Percentiles rank a stretch among this genome's conserved stretches.
phyloP scores from a whole-genome alignment of 768 basidiomycete genomes.

The Crucibulum laeve region DNA sequence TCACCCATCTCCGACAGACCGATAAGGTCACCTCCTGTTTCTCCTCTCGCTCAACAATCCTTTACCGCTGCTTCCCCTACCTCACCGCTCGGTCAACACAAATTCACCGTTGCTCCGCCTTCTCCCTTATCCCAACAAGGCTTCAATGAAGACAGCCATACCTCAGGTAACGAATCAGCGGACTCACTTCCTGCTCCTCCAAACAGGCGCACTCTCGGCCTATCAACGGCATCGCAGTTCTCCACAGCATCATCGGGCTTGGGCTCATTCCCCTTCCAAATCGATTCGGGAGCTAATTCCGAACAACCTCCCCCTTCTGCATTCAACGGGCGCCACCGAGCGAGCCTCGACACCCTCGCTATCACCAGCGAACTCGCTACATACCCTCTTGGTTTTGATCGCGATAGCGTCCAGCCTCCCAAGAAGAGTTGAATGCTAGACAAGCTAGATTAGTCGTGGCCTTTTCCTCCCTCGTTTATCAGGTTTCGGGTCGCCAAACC shows the following conservation, averaged over 20 bases:
- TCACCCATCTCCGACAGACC: slow-evolving; percentile 85
- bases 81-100: slow-evolving; percentile 57
- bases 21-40: slow-evolving; percentile 68
- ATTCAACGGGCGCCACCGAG: slow-evolving; percentile 53
- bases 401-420: slow-evolving; percentile 32
- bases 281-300: slow-evolving; percentile 52
- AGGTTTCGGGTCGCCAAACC: slow-evolving; percentile 1
- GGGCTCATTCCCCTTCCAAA: slow-evolving; percentile 84
- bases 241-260: slow-evolving; percentile 80
- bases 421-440: slow-evolving; percentile 1
- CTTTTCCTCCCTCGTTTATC: background rate
- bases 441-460: no score
- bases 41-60: slow-evolving; percentile 62
- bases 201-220: slow-evolving; percentile 55
- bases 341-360: slow-evolving; percentile 81
- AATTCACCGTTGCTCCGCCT: slow-evolving; percentile 33
- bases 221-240: slow-evolving; percentile 73
- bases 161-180: slow-evolving; percentile 8
- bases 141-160: slow-evolving; percentile 22
- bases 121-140: slow-evolving; percentile 58
- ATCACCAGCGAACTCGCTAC: slow-evolving; percentile 79
- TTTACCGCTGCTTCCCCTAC: slow-evolving; percentile 42
- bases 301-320: slow-evolving; percentile 33
- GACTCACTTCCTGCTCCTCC: slow-evolving; percentile 48
- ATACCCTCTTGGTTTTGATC: slow-evolving; percentile 78